A percentile compares a stretch with the other conserved stretches of the same genome.
Evolutionary conservation across 148 eudicot genomes (phyloP).

Genomic region (Rheum nobile): DNA sequence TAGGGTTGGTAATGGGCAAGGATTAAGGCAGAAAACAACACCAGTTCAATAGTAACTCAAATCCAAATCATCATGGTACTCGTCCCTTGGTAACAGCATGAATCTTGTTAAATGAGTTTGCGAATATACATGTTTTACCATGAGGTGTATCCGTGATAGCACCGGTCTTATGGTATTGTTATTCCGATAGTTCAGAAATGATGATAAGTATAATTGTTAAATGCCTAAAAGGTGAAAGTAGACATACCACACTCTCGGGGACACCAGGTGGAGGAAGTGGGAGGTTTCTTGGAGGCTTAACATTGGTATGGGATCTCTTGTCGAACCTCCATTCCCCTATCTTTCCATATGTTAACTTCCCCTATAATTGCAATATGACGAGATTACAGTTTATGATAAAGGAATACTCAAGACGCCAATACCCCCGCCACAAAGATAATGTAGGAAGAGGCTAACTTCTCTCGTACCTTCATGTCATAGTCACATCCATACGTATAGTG

Average conservation of each 20-base stretch:
- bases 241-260: constrained; percentile 89
- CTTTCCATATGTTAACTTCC: constrained; percentile 85
- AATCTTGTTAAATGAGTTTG: background rate
- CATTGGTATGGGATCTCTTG: constrained; percentile 68
- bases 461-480: constrained; percentile 77
- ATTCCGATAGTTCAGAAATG: background rate
- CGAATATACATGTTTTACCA: too few species aligned
- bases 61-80: background rate
- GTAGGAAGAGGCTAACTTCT: background rate
- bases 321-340: constrained; percentile 99
- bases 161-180: background rate
- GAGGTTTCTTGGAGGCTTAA: constrained; percentile 77
- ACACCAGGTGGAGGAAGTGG: constrained; percentile 96
- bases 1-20: background rate
- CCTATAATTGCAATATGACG: constrained; percentile 24
- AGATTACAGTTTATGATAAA: background rate
- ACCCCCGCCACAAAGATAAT: background rate
- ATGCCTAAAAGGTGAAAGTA: constrained; percentile 1
- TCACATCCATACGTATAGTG: constrained; percentile 99
- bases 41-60: too few species aligned
- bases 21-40: too few species aligned
- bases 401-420: background rate
- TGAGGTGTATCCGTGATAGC: too few species aligned
- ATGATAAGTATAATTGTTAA: background rate
- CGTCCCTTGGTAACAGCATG: too few species aligned